Evolutionary conservation across 1,284 basidiomycete genomes (phyloP).

Genomic region (Gastroboletus turbinatus): DNA sequence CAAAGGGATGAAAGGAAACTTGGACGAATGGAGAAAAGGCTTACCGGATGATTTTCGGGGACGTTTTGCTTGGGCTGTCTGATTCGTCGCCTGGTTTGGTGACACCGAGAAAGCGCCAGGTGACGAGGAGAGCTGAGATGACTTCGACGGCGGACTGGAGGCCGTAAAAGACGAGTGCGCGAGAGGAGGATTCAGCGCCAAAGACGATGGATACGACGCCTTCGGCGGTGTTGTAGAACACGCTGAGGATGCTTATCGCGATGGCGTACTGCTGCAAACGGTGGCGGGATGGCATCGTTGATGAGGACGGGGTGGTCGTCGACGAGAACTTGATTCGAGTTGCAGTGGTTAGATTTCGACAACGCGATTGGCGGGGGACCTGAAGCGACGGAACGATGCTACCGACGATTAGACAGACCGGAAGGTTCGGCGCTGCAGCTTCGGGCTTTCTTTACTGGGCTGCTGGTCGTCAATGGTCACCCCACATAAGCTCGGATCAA

Average conservation of each 20-base stretch:
- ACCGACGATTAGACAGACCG: too few species aligned
- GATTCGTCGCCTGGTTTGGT: slow-evolving; percentile 37
- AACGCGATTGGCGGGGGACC: too few species aligned
- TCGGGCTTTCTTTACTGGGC: too few species aligned
- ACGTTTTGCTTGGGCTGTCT: slow-evolving; percentile 2
- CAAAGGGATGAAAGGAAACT: not conserved
- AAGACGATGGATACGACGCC: slow-evolving; percentile 42
- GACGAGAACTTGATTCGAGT: not conserved
- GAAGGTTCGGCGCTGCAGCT: too few species aligned
- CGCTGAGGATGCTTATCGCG: slow-evolving; percentile 33
- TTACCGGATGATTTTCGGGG: slow-evolving; percentile 32
- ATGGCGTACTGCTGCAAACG: slow-evolving; percentile 35
- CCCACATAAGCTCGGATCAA: too few species aligned
- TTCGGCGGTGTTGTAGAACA: slow-evolving; percentile 35
- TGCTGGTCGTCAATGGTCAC: too few species aligned
- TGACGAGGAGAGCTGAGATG: slow-evolving; percentile 17
- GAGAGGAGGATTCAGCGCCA: slow-evolving; percentile 44
- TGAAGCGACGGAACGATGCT: too few species aligned
- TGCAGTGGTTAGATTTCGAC: too few species aligned
- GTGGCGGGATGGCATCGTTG: slow-evolving; percentile 19
- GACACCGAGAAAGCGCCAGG: slow-evolving; percentile 42
- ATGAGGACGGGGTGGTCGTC: not conserved
- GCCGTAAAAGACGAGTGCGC: slow-evolving; percentile 50
- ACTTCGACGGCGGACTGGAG: slow-evolving; percentile 40
- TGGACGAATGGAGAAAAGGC: not conserved